Percentiles rank a stretch among this genome's conserved stretches.
Conservation (phyloP, 2,329 filamentous ascomycete species). For the Fusarium coffeatum region DNA sequence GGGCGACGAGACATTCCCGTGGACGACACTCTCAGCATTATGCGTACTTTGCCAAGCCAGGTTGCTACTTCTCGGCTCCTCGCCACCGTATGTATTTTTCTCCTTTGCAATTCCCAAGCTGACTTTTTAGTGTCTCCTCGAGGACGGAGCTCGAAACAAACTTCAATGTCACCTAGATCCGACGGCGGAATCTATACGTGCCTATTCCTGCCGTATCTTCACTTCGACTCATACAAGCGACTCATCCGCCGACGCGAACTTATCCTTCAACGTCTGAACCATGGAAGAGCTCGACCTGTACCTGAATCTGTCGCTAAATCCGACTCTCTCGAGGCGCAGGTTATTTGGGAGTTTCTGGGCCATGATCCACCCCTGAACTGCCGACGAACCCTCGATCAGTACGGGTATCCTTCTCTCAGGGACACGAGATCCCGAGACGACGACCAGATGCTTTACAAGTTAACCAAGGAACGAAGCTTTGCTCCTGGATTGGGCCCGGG, state of each 20-base stretch:
- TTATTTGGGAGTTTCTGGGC: conserved; percentile 72
- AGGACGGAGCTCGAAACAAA: conserved; percentile 45
- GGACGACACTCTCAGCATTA: conserved; percentile 63
- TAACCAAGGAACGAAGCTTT: conserved; percentile 62
- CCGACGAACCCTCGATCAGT: conserved; percentile 72
- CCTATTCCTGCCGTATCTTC: conserved; percentile 69
- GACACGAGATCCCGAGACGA: conserved; percentile 71
- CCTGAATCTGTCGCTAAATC: conserved; percentile 65
- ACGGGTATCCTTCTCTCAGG: conserved; percentile 69
- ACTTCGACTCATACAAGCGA: conserved; percentile 72
- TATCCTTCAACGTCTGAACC: conserved; percentile 62
- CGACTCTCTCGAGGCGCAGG: conserved; percentile 66
- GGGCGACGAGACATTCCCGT: conserved; percentile 60
- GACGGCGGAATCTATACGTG: conserved; percentile 57
- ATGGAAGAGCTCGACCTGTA: conserved; percentile 67
- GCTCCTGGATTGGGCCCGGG: conserved; percentile 37
- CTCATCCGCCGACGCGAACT: conserved; percentile 67
- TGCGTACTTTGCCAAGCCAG: conserved; percentile 61
- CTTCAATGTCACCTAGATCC: conserved; percentile 47
- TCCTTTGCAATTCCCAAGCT: background rate
- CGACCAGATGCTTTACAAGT: conserved; percentile 75
- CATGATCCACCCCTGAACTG: conserved; percentile 71
- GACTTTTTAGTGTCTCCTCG: conserved; percentile 52
- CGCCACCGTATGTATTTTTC: conserved; percentile 46
- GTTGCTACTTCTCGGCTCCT: conserved; percentile 59